Evolutionary conservation across 2,329 filamentous ascomycete species (phyloP), one percentile per base, ranked within the genome.

Genomic region (Cercospora zeina): DNA sequence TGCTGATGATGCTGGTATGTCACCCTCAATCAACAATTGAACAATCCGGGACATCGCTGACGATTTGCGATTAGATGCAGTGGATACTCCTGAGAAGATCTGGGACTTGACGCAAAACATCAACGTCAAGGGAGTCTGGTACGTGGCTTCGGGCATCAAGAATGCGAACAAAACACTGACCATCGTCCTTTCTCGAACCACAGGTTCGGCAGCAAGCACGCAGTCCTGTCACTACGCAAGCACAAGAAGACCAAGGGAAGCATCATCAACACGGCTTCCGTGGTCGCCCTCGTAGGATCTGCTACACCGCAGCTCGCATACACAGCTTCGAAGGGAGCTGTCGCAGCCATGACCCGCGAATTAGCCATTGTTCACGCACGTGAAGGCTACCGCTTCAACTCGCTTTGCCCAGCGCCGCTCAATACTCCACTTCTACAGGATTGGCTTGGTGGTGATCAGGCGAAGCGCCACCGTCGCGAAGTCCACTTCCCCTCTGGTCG

Each of bases 51-150:
- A 5, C 6, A 19, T 21, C 30, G 24, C 49, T 64, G 59, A 60
- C 14, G 3, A 6, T 21, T 10, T 3, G 34, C 16, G 31, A 1
- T 10, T 11, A 76, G 75, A 77, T 76, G 91, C 93, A 54, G 81
- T 96, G 75, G 85, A 89, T 75, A 96, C 92, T 1, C 87, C 90
- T 55, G 91, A 96, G 80, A 87, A 86, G 71, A 93, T 97, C 80
- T 97, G 93, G 93, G 91, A 97, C 72, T 80, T 96, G 68, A 97
- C 93, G 4, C 91, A 96, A 65, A 87, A 86, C 75, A 96, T 96
- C 82, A 97, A 97, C 77, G 93, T 96, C 77, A 97, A 97, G 85
- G 93, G 93, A 47, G 93, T 97, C n/a, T 96, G 93, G 93, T 59
- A 50, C 24, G 56, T 53, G 3, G 31, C 30, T 31, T 33, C 9